Base-by-base conservation (phyloP, 169 alveolate species). In the Babesia divergens region DNA sequence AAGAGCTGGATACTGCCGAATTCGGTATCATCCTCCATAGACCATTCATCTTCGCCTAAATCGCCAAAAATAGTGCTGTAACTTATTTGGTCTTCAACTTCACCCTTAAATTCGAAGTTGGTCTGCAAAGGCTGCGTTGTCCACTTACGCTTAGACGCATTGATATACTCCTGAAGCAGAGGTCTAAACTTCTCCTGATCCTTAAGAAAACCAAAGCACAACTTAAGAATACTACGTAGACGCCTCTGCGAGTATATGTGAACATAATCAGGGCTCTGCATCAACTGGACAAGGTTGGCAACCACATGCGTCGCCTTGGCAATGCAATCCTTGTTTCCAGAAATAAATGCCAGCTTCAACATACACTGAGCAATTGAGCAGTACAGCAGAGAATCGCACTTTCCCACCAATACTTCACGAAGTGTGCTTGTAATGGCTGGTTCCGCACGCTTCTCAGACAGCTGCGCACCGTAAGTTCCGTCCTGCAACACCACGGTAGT, bases 401-500 rank as follows among this genome's bases (percentile, higher is more conserved):
- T 65, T 2, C 76, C 32, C 60, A 64, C 31, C 13, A 71, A 24
- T 28, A 55, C 24, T 3, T 34, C 47, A 0, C 69, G 74, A 18
- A 68, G 37, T 2, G 70, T 59, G 34, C 38, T 22, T n/a, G 42
- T 37, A 18, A 20, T 34, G 8, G 31, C 38, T 5, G 43, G 20
- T 14, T 37, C 31, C 11, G 42, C 40, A 9, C 34, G 52, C 49
- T 67, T 68, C 34, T 28, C 65, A 14, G 89, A 65, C 3, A 94
- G 90, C 56, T 93, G 94, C 4, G 98, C 93, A 6, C 98, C 98
- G 83, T 95, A 95, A 28, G 98, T 95, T 11, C 98, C 99, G 89
- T 96, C 99, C 13, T 94, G 95, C 59, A 95, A 74, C n/a, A 95
- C 91, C 3, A 95, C 96, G n/a, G 99, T 95, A 65, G 89, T 94